Conservation (phyloP, 305 asterid genomes). For the Euphrasia arctica region DNA sequence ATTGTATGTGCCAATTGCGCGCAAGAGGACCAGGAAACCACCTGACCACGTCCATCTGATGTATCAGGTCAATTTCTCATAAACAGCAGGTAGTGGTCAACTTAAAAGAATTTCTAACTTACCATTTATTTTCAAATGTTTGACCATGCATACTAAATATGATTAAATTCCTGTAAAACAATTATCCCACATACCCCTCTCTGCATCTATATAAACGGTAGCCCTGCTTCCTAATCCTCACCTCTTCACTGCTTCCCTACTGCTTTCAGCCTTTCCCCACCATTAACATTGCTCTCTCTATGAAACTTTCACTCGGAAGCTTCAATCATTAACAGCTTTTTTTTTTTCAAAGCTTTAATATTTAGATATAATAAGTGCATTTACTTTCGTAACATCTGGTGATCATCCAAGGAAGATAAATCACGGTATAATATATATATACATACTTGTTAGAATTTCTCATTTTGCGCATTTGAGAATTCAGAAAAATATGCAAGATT, state of each 20-base stretch:
- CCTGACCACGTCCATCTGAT: too few relatives aligned
- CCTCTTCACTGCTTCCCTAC: not conserved
- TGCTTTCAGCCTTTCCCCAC: not conserved
- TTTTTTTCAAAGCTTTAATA: not conserved
- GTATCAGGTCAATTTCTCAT: not conserved
- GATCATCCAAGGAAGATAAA: slow-evolving; percentile 4
- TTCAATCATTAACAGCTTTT: too few relatives aligned
- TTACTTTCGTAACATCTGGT: not conserved
- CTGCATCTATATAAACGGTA: not conserved
- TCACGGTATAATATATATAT: not conserved
- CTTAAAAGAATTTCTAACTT: not conserved
- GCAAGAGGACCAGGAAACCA: too few relatives aligned
- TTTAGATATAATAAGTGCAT: not conserved
- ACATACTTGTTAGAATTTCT: too few relatives aligned
- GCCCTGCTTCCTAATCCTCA: not conserved
- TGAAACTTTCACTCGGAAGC: too few relatives aligned
- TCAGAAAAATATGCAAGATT: not conserved
- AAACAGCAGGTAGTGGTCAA: slow-evolving; percentile 12
- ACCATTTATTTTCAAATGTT: not conserved
- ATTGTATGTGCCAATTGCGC: too few relatives aligned
- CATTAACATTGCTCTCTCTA: not conserved
- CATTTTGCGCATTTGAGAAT: not conserved
- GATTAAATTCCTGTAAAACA: slow-evolving; percentile 4
- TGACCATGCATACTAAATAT: not conserved
- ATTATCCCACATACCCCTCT: not conserved